Conservation (phyloP, 202 grass and related monocot genomes). For the Zizania palustris region DNA sequence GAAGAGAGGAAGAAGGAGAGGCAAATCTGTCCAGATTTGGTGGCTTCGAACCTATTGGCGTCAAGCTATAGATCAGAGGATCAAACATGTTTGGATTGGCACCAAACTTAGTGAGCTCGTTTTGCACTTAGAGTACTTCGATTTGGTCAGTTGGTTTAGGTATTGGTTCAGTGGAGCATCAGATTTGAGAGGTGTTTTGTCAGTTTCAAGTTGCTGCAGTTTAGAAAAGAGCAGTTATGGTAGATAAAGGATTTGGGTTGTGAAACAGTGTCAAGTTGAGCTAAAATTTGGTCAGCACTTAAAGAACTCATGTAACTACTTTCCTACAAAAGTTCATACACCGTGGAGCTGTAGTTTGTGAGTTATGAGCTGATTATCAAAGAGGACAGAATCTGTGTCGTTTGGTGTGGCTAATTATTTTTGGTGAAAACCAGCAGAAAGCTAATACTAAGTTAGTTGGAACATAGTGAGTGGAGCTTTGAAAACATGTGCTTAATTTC, state of each 20-base stretch:
- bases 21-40: background rate
- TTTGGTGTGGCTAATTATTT: too few species aligned
- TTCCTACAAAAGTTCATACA: too few species aligned
- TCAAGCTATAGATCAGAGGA: background rate
- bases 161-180: background rate
- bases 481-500: background rate
- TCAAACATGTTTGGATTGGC: too few species aligned
- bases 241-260: background rate
- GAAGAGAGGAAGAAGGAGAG: background rate
- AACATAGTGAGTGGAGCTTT: conserved; percentile 67
- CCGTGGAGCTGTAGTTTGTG: background rate
- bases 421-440: conserved; percentile 57
- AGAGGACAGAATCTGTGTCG: too few species aligned
- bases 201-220: background rate
- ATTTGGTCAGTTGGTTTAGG: background rate
- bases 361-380: too few species aligned
- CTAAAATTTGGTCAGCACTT: too few species aligned
- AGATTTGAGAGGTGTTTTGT: background rate
- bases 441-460: conserved; percentile 58
- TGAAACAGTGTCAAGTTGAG: background rate
- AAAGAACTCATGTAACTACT: too few species aligned
- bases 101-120: too few species aligned
- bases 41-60: background rate
- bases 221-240: background rate
- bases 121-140: too few species aligned